These are phyloP conservation scores for Babesia sp. DNA, from an alignment of 169 alveolate species.

Conservation along the genomic window DNA sequence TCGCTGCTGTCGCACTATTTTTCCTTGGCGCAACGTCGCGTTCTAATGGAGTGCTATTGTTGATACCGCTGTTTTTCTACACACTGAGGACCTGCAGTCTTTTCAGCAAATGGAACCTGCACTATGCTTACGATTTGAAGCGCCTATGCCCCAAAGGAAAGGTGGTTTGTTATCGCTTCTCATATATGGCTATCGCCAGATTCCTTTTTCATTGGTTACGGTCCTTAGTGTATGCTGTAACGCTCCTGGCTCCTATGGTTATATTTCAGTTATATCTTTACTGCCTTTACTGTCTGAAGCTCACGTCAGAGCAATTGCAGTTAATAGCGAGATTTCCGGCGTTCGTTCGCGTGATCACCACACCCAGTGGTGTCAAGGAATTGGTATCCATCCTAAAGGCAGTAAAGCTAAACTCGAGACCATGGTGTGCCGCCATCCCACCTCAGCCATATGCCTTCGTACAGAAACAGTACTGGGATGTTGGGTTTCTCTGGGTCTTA, in stretches of 20 bases:
- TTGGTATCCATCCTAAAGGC: not conserved
- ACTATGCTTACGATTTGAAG: not conserved
- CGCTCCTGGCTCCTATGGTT: constrained; percentile 64
- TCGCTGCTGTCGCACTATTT: constrained; percentile 31
- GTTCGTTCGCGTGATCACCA: constrained; percentile 34
- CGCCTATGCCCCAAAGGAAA: not conserved
- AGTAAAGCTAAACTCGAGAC: constrained; percentile 26
- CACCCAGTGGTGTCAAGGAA: not conserved
- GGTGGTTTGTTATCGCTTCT: not conserved
- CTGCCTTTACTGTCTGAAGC: constrained; percentile 56
- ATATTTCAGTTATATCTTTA: constrained; percentile 69
- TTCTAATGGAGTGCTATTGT: constrained; percentile 71
- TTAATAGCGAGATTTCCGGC: constrained; percentile 30
- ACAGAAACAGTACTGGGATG: constrained; percentile 74
- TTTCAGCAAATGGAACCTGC: constrained; percentile 26
- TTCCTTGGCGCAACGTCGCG: constrained; percentile 45
- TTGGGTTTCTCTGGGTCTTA: constrained; percentile 63
- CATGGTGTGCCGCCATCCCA: constrained; percentile 67
- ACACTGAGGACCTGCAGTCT: constrained; percentile 54
- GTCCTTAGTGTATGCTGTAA: constrained; percentile 64
- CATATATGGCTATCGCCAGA: not conserved
- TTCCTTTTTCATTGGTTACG: constrained; percentile 63
- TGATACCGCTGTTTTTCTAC: constrained; percentile 72
- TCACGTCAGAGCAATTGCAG: constrained; percentile 36
- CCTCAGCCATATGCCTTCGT: constrained; percentile 69